Conservation (phyloP, 305 asterid species). For the Solanum hybrid region DNA sequence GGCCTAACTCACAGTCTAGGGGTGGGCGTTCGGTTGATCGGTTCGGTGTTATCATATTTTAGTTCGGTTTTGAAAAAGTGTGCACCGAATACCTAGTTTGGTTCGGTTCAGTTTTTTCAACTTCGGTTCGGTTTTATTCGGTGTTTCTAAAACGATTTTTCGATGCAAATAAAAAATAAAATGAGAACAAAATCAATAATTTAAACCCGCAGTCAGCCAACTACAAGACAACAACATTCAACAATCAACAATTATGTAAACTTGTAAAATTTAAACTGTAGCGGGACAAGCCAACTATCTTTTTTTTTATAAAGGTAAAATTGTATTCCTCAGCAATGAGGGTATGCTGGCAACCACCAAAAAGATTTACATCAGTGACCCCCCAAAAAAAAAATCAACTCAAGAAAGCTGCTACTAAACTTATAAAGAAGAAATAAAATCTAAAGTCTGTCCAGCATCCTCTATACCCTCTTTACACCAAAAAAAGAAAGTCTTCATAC, state of each 20-base stretch:
- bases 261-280: background rate
- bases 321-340: background rate
- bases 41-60: background rate
- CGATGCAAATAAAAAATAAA: background rate
- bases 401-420: background rate
- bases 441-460: background rate
- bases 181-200: background rate
- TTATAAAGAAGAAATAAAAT: background rate
- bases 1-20: background rate
- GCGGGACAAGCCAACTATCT: background rate
- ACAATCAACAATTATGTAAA: background rate
- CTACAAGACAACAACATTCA: background rate
- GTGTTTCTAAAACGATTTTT: background rate
- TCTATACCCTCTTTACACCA: background rate
- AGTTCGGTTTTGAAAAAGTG: background rate
- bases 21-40: background rate
- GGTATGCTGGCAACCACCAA: background rate
- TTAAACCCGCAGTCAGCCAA: background rate
- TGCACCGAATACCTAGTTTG: background rate
- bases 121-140: background rate
- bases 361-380: background rate
- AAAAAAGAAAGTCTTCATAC: background rate
- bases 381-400: background rate
- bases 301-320: background rate
- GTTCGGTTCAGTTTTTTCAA: background rate